Evolutionary conservation across 1,139 yeast genomes (phyloP).

Genomic region (Diutina pseudorugosa): DNA sequence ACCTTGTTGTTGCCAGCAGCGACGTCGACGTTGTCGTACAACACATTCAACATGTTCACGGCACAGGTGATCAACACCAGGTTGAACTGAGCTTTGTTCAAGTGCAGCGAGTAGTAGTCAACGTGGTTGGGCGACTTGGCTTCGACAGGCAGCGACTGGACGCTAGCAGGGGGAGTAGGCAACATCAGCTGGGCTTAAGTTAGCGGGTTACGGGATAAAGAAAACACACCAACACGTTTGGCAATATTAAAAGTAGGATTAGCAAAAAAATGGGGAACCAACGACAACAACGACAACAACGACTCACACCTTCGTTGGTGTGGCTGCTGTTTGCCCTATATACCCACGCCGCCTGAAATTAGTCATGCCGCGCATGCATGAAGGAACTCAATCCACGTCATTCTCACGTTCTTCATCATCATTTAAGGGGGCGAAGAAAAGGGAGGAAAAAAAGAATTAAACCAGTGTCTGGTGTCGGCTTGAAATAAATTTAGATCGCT

Average conservation of each 20-base stretch:
- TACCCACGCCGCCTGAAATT: background rate
- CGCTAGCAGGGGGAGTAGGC: background rate
- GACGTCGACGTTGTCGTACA: background rate
- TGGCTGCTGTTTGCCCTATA: background rate
- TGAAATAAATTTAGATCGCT: too few species aligned
- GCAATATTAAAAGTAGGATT: too few species aligned
- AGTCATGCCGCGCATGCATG: background rate
- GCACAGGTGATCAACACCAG: constrained; percentile 1
- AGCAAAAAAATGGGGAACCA: background rate
- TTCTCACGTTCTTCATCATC: background rate
- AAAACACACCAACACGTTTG: background rate
- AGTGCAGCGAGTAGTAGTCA: background rate
- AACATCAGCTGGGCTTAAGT: background rate
- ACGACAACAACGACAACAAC: background rate
- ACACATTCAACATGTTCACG: background rate
- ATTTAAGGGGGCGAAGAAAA: background rate
- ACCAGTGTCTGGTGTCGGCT: too few species aligned
- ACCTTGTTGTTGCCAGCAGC: constrained; percentile 12
- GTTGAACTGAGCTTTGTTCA: constrained; percentile 1
- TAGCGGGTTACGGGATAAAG: background rate
- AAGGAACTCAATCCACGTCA: background rate
- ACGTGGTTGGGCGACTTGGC: background rate
- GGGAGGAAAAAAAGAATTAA: too few species aligned
- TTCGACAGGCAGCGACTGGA: background rate
- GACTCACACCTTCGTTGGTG: background rate